A percentile compares a stretch with the other conserved stretches of the same genome.
Conservation (phyloP, 2,329 filamentous ascomycete species). For the Fulvia fulva region DNA sequence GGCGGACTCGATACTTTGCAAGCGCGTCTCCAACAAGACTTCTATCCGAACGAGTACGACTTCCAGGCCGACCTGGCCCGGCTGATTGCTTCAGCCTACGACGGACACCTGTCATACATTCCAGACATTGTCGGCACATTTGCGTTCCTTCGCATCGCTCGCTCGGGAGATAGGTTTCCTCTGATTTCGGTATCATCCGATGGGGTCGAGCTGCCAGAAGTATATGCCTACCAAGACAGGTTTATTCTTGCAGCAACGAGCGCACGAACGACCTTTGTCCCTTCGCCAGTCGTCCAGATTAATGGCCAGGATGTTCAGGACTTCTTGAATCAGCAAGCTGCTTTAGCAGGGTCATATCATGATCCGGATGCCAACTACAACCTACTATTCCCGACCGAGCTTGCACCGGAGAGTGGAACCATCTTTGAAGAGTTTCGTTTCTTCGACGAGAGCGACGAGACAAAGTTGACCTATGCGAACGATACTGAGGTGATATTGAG, state of each 20-base stretch:
- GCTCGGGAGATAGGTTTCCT: neutral
- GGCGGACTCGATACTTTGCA: constrained; percentile 36
- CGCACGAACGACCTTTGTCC: constrained; percentile 22
- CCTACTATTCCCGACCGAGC: constrained; percentile 31
- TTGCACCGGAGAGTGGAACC: too few relatives aligned
- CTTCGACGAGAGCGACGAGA: neutral
- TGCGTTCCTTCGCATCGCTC: constrained; percentile 29
- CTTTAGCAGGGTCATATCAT: constrained; percentile 32
- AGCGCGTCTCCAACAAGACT: constrained; percentile 27
- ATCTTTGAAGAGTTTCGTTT: too few relatives aligned
- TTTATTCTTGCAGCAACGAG: constrained; percentile 1
- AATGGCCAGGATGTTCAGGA: constrained; percentile 34
- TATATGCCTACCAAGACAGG: constrained; percentile 34
- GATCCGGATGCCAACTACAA: constrained; percentile 43
- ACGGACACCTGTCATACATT: constrained; percentile 40
- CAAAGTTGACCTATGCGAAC: neutral
- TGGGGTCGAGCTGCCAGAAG: constrained; percentile 34
- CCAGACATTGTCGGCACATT: constrained; percentile 38
- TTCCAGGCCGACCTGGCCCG: constrained; percentile 37
- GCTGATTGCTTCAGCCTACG: constrained; percentile 37
- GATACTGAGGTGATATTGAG: neutral
- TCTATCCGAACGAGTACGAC: constrained; percentile 39
- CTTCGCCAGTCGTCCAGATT: constrained; percentile 37
- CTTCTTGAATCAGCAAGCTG: constrained; percentile 34
- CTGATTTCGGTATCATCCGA: constrained; percentile 33